Evolutionary conservation across 208 protist species (phyloP).

Genomic region (Trichomonas vaginalis): DNA sequence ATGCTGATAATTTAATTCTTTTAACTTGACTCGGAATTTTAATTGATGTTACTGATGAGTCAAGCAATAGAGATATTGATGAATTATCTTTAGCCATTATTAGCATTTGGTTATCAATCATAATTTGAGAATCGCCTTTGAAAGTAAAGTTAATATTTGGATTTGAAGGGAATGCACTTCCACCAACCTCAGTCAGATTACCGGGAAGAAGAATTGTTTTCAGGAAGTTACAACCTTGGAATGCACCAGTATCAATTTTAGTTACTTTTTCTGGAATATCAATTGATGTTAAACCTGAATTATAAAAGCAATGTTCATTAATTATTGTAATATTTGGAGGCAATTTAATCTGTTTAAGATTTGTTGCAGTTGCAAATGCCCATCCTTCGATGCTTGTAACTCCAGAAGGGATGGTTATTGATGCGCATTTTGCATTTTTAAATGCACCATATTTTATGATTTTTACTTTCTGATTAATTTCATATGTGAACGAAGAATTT

Average conservation of each 20-base stretch:
- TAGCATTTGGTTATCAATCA: too few species aligned
- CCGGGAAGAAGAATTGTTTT: neutral
- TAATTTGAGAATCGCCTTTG: neutral
- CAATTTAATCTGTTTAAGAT: neutral
- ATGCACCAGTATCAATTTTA: neutral
- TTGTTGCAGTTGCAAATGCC: too few species aligned
- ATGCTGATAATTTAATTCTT: neutral
- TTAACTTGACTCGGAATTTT: too few species aligned
- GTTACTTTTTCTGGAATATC: neutral
- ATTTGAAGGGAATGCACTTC: too few species aligned
- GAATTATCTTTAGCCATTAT: neutral
- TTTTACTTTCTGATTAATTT: neutral
- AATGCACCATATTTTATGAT: neutral
- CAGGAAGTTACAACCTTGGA: neutral
- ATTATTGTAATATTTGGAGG: too few species aligned
- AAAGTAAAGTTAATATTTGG: neutral
- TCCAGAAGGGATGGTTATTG: too few species aligned
- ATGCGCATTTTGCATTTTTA: too few species aligned
- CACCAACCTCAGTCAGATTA: neutral
- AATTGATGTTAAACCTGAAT: neutral
- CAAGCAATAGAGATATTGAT: neutral
- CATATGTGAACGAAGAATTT: too few species aligned
- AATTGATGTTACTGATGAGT: neutral
- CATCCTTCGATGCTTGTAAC: too few species aligned
- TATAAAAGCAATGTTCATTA: neutral